These are phyloP conservation scores for Moesziomyces sp. DNA, from an alignment of 1,284 basidiomycete species.

Conservation along the genomic window DNA sequence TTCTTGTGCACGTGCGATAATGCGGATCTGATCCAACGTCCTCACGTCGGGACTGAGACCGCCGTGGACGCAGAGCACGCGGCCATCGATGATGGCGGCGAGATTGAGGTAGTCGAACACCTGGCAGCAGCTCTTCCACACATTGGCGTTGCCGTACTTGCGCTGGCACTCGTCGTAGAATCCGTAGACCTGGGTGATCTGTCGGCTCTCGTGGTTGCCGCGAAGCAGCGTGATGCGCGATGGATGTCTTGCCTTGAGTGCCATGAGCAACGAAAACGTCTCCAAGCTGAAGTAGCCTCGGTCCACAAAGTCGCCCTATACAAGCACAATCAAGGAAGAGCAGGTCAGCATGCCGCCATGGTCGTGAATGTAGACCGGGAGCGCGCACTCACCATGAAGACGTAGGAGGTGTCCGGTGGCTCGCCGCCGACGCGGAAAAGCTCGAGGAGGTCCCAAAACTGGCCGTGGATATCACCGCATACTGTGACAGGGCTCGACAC, in stretches of 20 bases:
- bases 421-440: constrained; percentile 87
- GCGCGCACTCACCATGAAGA: constrained; percentile 82
- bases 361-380: neutral
- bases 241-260: constrained; percentile 91
- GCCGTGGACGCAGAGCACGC: constrained; percentile 98
- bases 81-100: constrained; percentile 95
- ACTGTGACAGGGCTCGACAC: constrained; percentile 90
- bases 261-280: constrained; percentile 88
- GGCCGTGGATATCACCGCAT: constrained; percentile 93
- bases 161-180: constrained; percentile 94
- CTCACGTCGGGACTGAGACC: constrained; percentile 97
- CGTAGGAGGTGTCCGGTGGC: constrained; percentile 89
- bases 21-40: constrained; percentile 99
- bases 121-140: constrained; percentile 99
- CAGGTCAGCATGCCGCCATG: constrained; percentile 1
- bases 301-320: constrained; percentile 95
- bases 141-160: constrained; percentile 89
- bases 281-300: constrained; percentile 96
- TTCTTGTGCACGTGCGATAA: constrained; percentile 92
- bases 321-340: neutral
- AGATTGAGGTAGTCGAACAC: constrained; percentile 99
- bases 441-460: constrained; percentile 95
- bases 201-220: constrained; percentile 94
- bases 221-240: constrained; percentile 89
- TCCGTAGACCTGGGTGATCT: constrained; percentile 97